Evolutionary conservation across 371 early-diverging fungal species (phyloP).

Genomic region (Zychaea mexicana): DNA sequence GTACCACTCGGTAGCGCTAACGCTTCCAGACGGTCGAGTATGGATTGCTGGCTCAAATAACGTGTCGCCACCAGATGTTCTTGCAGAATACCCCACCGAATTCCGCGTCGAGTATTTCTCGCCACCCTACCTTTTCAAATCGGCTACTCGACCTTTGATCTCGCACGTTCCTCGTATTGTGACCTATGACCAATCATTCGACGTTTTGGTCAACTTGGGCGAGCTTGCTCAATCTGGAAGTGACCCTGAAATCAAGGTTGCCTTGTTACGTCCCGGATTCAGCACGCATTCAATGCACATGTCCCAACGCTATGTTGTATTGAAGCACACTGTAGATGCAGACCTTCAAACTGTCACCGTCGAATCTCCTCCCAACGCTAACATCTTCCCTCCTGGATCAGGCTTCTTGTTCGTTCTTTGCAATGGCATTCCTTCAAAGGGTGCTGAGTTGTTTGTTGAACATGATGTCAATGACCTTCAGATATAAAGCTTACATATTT

Average conservation of each 20-base stretch:
- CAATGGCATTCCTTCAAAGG: constrained; percentile 57
- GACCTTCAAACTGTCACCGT: constrained; percentile 37
- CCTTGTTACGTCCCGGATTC: constrained; percentile 53
- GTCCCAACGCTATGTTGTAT: constrained; percentile 58
- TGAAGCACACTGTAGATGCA: constrained; percentile 25
- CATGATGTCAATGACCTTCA: constrained; percentile 11
- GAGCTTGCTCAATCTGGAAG: constrained; percentile 29
- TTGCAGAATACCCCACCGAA: constrained; percentile 58
- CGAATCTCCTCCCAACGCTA: constrained; percentile 55
- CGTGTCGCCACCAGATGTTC: constrained; percentile 44
- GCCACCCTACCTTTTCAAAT: constrained; percentile 61
- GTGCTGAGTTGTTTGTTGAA: constrained; percentile 34
- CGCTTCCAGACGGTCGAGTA: constrained; percentile 57
- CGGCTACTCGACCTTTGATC: constrained; percentile 49
- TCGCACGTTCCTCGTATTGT: constrained; percentile 48
- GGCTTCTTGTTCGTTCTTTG: constrained; percentile 57
- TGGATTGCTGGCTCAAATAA: constrained; percentile 56
- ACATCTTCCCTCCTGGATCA: constrained; percentile 62
- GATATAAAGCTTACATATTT: constrained; percentile 13
- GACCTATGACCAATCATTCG: constrained; percentile 38
- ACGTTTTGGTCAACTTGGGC: constrained; percentile 37
- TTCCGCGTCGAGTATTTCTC: constrained; percentile 64
- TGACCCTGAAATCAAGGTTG: constrained; percentile 39
- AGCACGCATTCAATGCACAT: constrained; percentile 69
- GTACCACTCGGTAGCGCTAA: constrained; percentile 68